A percentile compares a stretch with the other conserved stretches of the same genome.
Evolutionary conservation across 1,284 basidiomycete genomes (phyloP).

Genomic region (Pseudozyma tsukubaensis): DNA sequence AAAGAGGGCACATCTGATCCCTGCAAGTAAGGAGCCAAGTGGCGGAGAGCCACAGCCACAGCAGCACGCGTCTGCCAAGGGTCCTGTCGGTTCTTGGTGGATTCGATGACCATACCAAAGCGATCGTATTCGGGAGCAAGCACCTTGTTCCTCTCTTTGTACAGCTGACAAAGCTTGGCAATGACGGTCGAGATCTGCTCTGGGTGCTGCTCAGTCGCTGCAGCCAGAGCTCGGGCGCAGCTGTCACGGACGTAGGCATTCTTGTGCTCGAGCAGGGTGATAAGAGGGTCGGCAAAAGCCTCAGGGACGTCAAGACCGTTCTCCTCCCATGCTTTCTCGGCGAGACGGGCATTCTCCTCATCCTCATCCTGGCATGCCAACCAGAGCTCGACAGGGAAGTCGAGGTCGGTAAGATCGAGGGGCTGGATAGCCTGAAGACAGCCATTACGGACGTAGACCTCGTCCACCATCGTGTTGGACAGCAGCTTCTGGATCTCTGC

Average conservation of each 20-base stretch:
- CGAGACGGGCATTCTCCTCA: constrained; percentile 87
- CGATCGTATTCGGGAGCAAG: constrained; percentile 74
- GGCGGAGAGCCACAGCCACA: constrained; percentile 78
- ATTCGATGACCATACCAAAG: constrained; percentile 88
- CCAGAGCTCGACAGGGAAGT: constrained; percentile 91
- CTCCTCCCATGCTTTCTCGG: constrained; percentile 90
- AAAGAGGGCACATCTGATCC: constrained; percentile 79
- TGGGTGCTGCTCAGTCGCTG: constrained; percentile 81
- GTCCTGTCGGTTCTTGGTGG: constrained; percentile 89
- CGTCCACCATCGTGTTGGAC: constrained; percentile 82
- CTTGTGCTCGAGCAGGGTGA: constrained; percentile 81
- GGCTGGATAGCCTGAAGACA: constrained; percentile 92
- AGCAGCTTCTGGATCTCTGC: constrained; percentile 73
- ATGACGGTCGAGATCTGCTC: constrained; percentile 74
- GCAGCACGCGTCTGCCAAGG: constrained; percentile 89
- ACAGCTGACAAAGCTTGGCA: constrained; percentile 77
- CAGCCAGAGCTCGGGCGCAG: constrained; percentile 80
- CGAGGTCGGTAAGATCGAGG: constrained; percentile 92
- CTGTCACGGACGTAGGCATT: constrained; percentile 83
- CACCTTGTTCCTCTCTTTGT: constrained; percentile 87
- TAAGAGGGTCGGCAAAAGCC: constrained; percentile 76
- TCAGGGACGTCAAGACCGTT: constrained; percentile 92
- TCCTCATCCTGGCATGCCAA: constrained; percentile 91
- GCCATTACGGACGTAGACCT: constrained; percentile 87
- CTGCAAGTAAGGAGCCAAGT: constrained; percentile 78